Evolutionary conservation across 2,329 filamentous ascomycete genomes (phyloP), one percentile per base, ranked within the genome.

Genomic region (Stagonosporopsis vannaccii): DNA sequence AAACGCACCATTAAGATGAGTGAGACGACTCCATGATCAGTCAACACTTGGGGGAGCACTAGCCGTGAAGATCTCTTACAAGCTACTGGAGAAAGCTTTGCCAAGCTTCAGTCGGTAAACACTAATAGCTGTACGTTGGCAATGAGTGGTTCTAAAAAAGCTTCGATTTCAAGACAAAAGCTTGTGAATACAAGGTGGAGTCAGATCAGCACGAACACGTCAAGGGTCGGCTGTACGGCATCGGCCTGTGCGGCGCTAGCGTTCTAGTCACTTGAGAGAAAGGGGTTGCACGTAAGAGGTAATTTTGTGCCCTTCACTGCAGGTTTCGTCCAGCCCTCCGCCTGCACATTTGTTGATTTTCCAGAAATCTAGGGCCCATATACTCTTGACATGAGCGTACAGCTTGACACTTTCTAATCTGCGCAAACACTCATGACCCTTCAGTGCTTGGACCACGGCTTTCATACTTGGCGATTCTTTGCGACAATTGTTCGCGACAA

Each of bases 161-260:
- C 42, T 56, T 56, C 53, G 43, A 48, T 32, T 48, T 37, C 15
- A 23, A n/a, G 19, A 26, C 30, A 43, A 56, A 51, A 43, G 53
- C 53, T 56, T 56, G 37, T 48, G 28, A 19, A 51, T 13, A n/a
- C 53, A 51, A 47, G 30, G 37, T 56, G 47, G 47, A 39, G 47
- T 43, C 30, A 35, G 32, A 51, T 51, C 42, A 51, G 48, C 53
- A 37, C 12, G 13, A 42, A 22, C 25, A 37, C 47, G 25, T 47
- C 36, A 48, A 41, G 33, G 48, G 19, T 43, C 48, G 53, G 53
- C n/a, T 56, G 20, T 35, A 20, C 53, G 53, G 53, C 53, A 56
- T 25, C 25, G 42, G 6, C 3, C 23, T 43, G 53, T 30, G 46
- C 30, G 41, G 42, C 42, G 25, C 47, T 56, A 50, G 20, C 45